Conservation (phyloP, 164 flowering plant species). For the Chimonanthus praecox region DNA sequence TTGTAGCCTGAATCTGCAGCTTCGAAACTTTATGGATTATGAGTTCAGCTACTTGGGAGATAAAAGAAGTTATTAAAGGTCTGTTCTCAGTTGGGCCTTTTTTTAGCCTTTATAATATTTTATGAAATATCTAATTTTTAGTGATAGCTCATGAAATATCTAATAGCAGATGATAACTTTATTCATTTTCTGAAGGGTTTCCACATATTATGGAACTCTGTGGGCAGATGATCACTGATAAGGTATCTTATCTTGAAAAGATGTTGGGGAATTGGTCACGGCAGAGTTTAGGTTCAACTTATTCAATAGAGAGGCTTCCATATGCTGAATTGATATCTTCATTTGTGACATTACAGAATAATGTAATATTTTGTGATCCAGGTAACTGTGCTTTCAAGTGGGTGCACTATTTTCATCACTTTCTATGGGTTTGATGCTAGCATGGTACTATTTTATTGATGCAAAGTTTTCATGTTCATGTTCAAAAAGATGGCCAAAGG, state of each 20-base stretch:
- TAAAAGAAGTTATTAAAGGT: conserved; percentile 63
- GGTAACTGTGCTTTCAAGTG: conserved; percentile 33
- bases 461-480: conserved; percentile 7
- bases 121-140: background rate
- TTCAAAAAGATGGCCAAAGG: conserved; percentile 59
- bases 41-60: conserved; percentile 50
- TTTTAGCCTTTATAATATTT: background rate
- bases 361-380: conserved; percentile 54
- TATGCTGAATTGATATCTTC: conserved; percentile 59
- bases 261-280: conserved; percentile 33
- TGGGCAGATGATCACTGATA: conserved; percentile 51
- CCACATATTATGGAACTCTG: conserved; percentile 55
- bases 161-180: background rate
- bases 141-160: background rate
- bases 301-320: conserved; percentile 28
- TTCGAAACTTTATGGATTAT: conserved; percentile 66
- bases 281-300: conserved; percentile 23
- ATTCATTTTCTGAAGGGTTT: conserved; percentile 34
- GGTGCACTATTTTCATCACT: background rate
- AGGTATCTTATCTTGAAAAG: conserved; percentile 39
- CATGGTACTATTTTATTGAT: conserved; percentile 7
- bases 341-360: conserved; percentile 32
- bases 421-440: background rate
- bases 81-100: conserved; percentile 1
- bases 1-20: conserved; percentile 32